Evolutionary conservation across 148 eudicot genomes (phyloP).

Genomic region (Heliamphora exappendiculata): DNA sequence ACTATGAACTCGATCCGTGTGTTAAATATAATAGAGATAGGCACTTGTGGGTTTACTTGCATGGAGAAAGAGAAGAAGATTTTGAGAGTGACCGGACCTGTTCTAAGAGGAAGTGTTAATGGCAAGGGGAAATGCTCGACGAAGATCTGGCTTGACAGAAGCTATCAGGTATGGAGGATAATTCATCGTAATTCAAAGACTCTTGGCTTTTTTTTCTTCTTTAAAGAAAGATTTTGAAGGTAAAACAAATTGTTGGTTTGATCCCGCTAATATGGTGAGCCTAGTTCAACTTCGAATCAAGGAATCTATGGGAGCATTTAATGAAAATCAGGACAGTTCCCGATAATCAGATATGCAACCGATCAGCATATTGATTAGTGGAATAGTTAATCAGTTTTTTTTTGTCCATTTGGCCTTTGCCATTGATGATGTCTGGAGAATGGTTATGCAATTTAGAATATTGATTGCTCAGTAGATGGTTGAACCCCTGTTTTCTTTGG

Average conservation of each 20-base stretch:
- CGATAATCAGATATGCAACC: not conserved
- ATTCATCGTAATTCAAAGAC: too few species aligned
- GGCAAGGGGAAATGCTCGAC: constrained; percentile 26
- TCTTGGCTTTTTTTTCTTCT: too few species aligned
- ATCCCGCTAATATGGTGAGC: not conserved
- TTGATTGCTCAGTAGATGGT: not conserved
- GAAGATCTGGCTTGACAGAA: not conserved
- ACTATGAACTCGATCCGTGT: constrained; percentile 87
- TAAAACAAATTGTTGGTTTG: not conserved
- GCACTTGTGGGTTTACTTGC: constrained; percentile 83
- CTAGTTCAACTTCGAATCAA: not conserved
- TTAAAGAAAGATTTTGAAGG: not conserved
- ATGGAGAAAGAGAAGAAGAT: constrained; percentile 80
- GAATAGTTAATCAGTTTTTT: not conserved
- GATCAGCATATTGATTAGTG: not conserved
- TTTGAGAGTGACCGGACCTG: constrained; percentile 83
- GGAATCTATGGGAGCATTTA: too few species aligned
- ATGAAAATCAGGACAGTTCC: not conserved
- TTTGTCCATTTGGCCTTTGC: not conserved
- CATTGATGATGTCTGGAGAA: not conserved
- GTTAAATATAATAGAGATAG: constrained; percentile 67
- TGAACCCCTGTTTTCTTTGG: too few species aligned
- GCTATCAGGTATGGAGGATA: too few species aligned
- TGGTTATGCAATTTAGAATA: not conserved
- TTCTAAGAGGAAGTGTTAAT: constrained; percentile 66